Evolutionary conservation across 257 asterid species (phyloP).

Genomic region (Fraxinus excelsior): DNA sequence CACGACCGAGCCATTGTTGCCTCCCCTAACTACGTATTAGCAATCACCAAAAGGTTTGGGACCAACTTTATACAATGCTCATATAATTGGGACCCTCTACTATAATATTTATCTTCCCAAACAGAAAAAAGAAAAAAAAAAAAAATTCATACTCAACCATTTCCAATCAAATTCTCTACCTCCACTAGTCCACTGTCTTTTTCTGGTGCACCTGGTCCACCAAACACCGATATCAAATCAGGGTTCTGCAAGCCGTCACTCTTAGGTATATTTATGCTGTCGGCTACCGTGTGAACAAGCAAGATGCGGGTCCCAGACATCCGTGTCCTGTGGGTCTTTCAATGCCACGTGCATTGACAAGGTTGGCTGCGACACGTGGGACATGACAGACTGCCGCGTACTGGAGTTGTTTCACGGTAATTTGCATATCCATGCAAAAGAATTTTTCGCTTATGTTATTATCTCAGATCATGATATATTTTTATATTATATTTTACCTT

Average conservation of each 20-base stretch:
- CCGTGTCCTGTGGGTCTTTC: not conserved
- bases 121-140: not conserved
- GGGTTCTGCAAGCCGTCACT: not conserved
- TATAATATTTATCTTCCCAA: not conserved
- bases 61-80: not conserved
- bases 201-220: not conserved
- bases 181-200: not conserved
- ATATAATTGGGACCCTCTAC: not conserved
- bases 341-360: slow-evolving; percentile 39
- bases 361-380: slow-evolving; percentile 44
- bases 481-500: too few relatives aligned
- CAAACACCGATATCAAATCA: not conserved
- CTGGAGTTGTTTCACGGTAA: not conserved
- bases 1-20: too few relatives aligned
- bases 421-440: not conserved
- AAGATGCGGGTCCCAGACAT: slow-evolving; percentile 25
- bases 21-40: not conserved
- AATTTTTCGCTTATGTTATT: too few relatives aligned
- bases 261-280: not conserved
- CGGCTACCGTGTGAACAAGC: slow-evolving; percentile 36
- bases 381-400: slow-evolving; percentile 48
- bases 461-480: too few relatives aligned
- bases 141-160: not conserved
- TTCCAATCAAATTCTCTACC: not conserved
- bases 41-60: not conserved